Conservation (phyloP, 345 rosid genomes). For the Euphorbia tirucalli region DNA sequence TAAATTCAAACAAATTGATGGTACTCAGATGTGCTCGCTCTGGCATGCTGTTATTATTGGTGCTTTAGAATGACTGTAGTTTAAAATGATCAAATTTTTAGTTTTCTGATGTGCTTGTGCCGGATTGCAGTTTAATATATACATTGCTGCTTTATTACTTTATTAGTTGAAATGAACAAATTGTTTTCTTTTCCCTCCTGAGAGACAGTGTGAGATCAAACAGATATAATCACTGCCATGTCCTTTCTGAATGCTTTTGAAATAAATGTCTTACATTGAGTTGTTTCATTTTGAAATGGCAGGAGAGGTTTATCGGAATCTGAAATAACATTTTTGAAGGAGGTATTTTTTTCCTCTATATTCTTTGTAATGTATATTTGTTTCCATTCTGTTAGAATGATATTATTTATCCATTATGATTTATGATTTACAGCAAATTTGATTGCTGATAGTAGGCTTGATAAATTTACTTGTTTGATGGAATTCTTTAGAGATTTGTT, state of each 20-base stretch:
- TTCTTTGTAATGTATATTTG: constrained; percentile 14
- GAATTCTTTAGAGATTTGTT: not conserved
- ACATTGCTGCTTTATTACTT: not conserved
- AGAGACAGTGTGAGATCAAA: not conserved
- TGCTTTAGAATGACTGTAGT: not conserved
- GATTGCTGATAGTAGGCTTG: not conserved
- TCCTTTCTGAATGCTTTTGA: not conserved
- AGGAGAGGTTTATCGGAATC: constrained; percentile 93
- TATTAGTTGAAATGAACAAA: not conserved
- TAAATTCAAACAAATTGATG: not conserved
- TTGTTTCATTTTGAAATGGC: constrained; percentile 27
- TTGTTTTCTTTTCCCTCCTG: not conserved
- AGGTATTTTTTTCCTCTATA: constrained; percentile 45
- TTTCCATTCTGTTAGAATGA: constrained; percentile 14
- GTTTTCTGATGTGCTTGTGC: not conserved
- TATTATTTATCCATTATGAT: constrained; percentile 3
- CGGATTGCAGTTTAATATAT: not conserved
- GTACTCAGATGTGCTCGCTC: not conserved
- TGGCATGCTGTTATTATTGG: not conserved
- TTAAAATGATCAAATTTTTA: not conserved
- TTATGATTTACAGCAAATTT: not conserved
- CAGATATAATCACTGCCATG: not conserved
- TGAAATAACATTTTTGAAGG: constrained; percentile 75
- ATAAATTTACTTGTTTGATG: not conserved
- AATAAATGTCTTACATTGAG: not conserved